Percentiles rank a stretch among this genome's conserved stretches.
Conservation (phyloP, 495 filamentous ascomycete species). For the Penicillium coprophilum region DNA sequence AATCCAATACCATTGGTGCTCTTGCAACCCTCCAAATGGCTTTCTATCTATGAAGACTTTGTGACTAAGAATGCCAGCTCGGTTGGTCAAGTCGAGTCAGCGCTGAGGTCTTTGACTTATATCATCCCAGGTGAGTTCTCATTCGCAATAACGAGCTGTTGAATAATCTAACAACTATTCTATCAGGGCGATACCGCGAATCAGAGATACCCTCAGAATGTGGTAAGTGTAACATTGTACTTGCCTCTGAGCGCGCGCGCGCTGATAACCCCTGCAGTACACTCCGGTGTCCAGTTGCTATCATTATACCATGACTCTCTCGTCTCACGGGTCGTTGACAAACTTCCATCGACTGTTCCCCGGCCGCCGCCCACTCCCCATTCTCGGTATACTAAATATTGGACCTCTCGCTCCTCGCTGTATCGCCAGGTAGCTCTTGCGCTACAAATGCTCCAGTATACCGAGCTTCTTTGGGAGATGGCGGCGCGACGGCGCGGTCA, state of each 20-base stretch:
- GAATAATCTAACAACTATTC: background rate
- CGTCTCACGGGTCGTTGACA: constrained; percentile 63
- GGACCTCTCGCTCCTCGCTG: constrained; percentile 69
- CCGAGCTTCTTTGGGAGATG: constrained; percentile 85
- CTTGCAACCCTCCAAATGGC: constrained; percentile 68
- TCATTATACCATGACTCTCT: constrained; percentile 93
- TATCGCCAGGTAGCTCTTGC: constrained; percentile 77
- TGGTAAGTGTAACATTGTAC: constrained; percentile 38
- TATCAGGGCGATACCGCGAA: constrained; percentile 81
- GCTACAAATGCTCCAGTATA: constrained; percentile 88
- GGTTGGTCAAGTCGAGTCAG: constrained; percentile 90
- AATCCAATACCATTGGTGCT: constrained; percentile 35
- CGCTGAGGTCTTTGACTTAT: constrained; percentile 86
- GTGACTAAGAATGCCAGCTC: constrained; percentile 91
- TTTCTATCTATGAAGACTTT: constrained; percentile 82
- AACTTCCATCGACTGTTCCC: constrained; percentile 45
- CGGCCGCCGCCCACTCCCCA: constrained; percentile 66
- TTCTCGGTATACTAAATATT: constrained; percentile 87
- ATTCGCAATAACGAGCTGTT: background rate
- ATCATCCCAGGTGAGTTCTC: constrained; percentile 75
- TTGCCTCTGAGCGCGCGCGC: constrained; percentile 3
- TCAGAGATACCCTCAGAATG: constrained; percentile 93
- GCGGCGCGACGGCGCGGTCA: constrained; percentile 82
- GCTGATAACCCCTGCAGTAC: constrained; percentile 48
- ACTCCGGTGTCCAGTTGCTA: constrained; percentile 83